phyloP scores from a whole-genome alignment of 495 filamentous ascomycete genomes.

The Physcia stellaris region DNA sequence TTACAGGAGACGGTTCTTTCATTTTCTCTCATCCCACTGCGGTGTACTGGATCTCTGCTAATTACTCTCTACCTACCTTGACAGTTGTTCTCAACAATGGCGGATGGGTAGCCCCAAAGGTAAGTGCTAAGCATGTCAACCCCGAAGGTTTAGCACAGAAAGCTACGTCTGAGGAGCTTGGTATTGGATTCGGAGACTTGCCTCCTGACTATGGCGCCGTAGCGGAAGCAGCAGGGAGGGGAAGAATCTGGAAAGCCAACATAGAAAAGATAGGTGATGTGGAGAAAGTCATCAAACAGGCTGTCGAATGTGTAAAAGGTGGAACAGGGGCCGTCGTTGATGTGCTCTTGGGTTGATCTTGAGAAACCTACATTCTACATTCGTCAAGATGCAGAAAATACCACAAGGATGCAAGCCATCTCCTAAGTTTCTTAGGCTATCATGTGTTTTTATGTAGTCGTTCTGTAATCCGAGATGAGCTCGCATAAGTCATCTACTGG shows the following conservation, averaged over 20 bases:
- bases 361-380: too few species aligned
- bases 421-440: too few species aligned
- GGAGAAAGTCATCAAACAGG: slow-evolving; percentile 43
- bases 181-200: slow-evolving; percentile 77
- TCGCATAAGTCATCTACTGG: too few species aligned
- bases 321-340: slow-evolving; percentile 59
- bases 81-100: slow-evolving; percentile 93
- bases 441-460: too few species aligned
- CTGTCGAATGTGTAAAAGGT: slow-evolving; percentile 50
- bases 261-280: slow-evolving; percentile 53
- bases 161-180: slow-evolving; percentile 72
- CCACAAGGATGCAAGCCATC: too few species aligned
- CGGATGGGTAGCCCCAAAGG: slow-evolving; percentile 78
- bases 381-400: too few species aligned
- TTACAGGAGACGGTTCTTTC: slow-evolving; percentile 88
- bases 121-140: slow-evolving; percentile 66
- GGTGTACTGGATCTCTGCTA: slow-evolving; percentile 82
- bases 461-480: too few species aligned
- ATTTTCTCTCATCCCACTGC: slow-evolving; percentile 78
- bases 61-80: slow-evolving; percentile 77
- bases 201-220: slow-evolving; percentile 85
- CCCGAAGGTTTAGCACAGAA: slow-evolving; percentile 63
- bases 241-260: slow-evolving; percentile 55
- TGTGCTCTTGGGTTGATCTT: too few species aligned
- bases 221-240: slow-evolving; percentile 76